Percentiles rank a stretch among this genome's conserved stretches.
phyloP scores from a whole-genome alignment of 371 early-diverging fungal species.

The Mucor piriformis region DNA sequence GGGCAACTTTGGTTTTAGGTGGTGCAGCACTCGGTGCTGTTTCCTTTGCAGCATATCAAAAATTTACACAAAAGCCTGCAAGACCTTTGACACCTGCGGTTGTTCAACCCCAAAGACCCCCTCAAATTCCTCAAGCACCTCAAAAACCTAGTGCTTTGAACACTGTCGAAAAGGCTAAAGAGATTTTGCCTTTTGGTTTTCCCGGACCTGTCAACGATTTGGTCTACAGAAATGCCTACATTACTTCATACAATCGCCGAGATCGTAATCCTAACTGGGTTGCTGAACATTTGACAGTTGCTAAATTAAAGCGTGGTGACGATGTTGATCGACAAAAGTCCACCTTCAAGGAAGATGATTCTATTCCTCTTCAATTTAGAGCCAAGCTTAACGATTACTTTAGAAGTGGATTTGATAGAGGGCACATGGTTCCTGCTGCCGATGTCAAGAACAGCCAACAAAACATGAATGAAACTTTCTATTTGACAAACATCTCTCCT shows the following conservation, averaged over 20 bases:
- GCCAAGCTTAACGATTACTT: slow-evolving; percentile 73
- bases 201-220: slow-evolving; percentile 66
- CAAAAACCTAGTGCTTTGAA: neutral
- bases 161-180: slow-evolving; percentile 44
- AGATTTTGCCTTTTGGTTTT: slow-evolving; percentile 53
- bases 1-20: slow-evolving; percentile 46
- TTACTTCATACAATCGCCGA: slow-evolving; percentile 72
- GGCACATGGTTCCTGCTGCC: slow-evolving; percentile 87
- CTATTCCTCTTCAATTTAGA: slow-evolving; percentile 68
- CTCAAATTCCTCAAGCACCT: slow-evolving; percentile 5
- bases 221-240: slow-evolving; percentile 61
- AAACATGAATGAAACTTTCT: slow-evolving; percentile 83
- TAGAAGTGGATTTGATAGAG: slow-evolving; percentile 78
- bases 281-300: slow-evolving; percentile 78
- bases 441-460: slow-evolving; percentile 71
- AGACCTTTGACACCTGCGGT: slow-evolving; percentile 8
- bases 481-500: slow-evolving; percentile 79
- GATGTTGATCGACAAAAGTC: slow-evolving; percentile 69
- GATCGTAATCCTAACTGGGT: slow-evolving; percentile 89
- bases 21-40: slow-evolving; percentile 54
- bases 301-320: slow-evolving; percentile 55
- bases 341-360: slow-evolving; percentile 69
- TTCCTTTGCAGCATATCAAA: slow-evolving; percentile 47
- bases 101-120: neutral
- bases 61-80: slow-evolving; percentile 35